phyloP scores from a whole-genome alignment of 495 filamentous ascomycete species.

The Aspergillus taichungensis region DNA sequence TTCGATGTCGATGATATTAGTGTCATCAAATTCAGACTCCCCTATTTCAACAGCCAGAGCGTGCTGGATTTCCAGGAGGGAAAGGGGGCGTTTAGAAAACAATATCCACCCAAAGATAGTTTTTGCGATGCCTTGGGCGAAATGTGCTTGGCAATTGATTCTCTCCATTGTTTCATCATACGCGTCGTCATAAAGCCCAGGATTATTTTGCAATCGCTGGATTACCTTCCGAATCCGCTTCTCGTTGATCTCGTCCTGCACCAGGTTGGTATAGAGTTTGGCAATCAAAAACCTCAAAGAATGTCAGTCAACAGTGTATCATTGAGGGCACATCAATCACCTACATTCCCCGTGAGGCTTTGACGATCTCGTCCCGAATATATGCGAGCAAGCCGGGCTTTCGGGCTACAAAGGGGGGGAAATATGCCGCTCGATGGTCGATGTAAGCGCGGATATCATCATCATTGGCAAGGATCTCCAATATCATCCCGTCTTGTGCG shows the following conservation, averaged over 20 bases:
- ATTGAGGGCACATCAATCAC: not conserved
- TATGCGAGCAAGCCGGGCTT: no score
- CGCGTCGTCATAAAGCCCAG: not conserved
- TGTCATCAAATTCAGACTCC: slow-evolving; percentile 25
- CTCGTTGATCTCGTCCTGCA: not conserved
- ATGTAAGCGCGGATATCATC: no score
- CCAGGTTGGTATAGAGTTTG: not conserved
- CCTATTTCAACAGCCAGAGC: slow-evolving; percentile 34
- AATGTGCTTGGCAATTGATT: not conserved
- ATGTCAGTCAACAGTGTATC: not conserved
- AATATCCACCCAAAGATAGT: slow-evolving; percentile 1
- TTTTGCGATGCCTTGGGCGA: not conserved
- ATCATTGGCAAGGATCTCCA: no score
- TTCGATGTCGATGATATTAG: slow-evolving; percentile 28
- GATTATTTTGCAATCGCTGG: not conserved
- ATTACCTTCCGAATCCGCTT: not conserved
- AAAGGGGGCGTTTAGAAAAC: slow-evolving; percentile 29
- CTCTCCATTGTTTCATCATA: slow-evolving; percentile 6
- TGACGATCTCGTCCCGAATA: no score
- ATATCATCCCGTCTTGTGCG: no score
- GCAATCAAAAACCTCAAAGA: slow-evolving; percentile 8
- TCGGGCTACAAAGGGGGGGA: no score
- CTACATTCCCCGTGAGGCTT: no score
- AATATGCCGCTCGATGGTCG: no score
- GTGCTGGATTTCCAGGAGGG: slow-evolving; percentile 34